Conservation (phyloP, 192 early-diverging fungal species). For the Umbelopsis ramanniana region DNA sequence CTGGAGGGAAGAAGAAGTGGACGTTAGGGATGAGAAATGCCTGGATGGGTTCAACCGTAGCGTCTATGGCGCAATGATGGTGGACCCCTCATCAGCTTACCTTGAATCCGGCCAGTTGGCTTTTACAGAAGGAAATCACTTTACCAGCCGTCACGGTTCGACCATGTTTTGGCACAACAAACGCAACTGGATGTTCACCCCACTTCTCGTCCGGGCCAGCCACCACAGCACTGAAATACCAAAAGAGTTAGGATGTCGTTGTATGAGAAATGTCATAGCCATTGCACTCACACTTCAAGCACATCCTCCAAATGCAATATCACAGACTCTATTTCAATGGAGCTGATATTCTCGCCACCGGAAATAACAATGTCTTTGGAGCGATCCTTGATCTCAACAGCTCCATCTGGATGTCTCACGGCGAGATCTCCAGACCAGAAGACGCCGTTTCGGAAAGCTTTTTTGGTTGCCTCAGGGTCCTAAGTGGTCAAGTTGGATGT, state of each 20-base stretch:
- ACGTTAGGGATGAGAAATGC: too few species aligned
- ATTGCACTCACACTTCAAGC: constrained; percentile 46
- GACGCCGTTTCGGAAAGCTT: constrained; percentile 57
- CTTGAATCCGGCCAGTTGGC: constrained; percentile 59
- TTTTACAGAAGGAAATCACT: constrained; percentile 47
- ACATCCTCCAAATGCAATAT: constrained; percentile 52
- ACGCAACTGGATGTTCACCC: constrained; percentile 65
- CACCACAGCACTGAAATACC: constrained; percentile 50
- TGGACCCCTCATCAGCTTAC: not conserved
- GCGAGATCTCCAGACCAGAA: constrained; percentile 67
- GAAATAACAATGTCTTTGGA: constrained; percentile 68
- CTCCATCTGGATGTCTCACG: constrained; percentile 62
- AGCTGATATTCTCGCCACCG: constrained; percentile 65
- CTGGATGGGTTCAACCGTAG: not conserved
- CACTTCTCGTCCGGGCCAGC: constrained; percentile 57
- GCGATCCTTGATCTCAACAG: constrained; percentile 61
- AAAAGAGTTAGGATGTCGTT: too few species aligned
- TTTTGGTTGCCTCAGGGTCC: constrained; percentile 58
- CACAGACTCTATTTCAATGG: constrained; percentile 58
- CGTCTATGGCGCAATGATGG: not conserved
- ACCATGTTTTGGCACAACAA: constrained; percentile 52
- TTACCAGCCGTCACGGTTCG: constrained; percentile 28
- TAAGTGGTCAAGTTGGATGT: too few species aligned
- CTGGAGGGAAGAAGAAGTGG: not conserved
- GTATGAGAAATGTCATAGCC: not conserved